Conservation (phyloP, 805 yeast species). For the Peterozyma toletana region DNA sequence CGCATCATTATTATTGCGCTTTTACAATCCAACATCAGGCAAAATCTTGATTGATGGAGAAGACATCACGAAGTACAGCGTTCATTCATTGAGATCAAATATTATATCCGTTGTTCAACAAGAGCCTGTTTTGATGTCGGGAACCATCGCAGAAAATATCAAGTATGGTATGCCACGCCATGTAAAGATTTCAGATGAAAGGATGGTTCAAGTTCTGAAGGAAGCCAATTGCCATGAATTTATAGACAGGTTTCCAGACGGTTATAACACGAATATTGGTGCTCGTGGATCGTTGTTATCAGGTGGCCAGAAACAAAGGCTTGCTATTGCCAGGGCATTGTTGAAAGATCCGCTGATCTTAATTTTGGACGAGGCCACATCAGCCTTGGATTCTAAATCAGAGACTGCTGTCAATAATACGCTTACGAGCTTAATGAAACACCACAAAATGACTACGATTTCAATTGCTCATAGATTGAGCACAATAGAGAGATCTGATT, state of each 20-base stretch:
- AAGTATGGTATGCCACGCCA: constrained; percentile 53
- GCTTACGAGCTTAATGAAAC: constrained; percentile 44
- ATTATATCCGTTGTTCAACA: constrained; percentile 86
- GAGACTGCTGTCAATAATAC: constrained; percentile 82
- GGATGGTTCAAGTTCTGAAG: constrained; percentile 55
- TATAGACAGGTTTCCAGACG: constrained; percentile 69
- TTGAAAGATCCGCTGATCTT: constrained; percentile 58
- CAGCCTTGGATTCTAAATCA: constrained; percentile 52
- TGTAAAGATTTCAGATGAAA: constrained; percentile 49
- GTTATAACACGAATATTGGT: constrained; percentile 77
- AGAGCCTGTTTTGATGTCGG: constrained; percentile 85
- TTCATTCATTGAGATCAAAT: constrained; percentile 64
- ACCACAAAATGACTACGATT: constrained; percentile 65
- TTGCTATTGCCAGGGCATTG: constrained; percentile 70
- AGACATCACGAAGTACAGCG: constrained; percentile 59
- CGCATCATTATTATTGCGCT: constrained; percentile 69
- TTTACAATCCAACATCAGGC: constrained; percentile 75
- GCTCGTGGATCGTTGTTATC: constrained; percentile 62
- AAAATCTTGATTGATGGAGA: constrained; percentile 60
- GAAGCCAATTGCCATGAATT: constrained; percentile 73
- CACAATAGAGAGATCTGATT: constrained; percentile 77
- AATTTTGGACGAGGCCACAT: constrained; percentile 64
- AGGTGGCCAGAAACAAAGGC: constrained; percentile 73
- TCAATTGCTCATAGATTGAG: constrained; percentile 90
- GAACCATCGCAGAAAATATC: constrained; percentile 82